Evolutionary conservation across 1,139 yeast species (phyloP).

Genomic region (Candida sojae): DNA sequence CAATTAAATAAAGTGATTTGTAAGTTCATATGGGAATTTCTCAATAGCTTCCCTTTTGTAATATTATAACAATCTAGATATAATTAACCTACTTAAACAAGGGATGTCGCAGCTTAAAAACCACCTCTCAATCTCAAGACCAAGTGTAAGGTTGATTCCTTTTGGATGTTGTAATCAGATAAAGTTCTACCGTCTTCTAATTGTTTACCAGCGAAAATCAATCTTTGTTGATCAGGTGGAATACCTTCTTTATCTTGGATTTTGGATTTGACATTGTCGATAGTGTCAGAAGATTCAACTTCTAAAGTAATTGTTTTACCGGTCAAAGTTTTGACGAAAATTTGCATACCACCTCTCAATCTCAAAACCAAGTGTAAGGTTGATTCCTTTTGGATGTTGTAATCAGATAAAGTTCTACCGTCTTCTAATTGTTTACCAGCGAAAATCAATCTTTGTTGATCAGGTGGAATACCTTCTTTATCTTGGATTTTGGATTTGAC

Average conservation of each 20-base stretch:
- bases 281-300: conserved; percentile 74
- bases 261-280: conserved; percentile 60
- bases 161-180: conserved; percentile 68
- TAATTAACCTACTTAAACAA: not conserved
- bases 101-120: conserved; percentile 12
- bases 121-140: conserved; percentile 68
- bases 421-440: conserved; percentile 67
- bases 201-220: conserved; percentile 59
- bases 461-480: conserved; percentile 56
- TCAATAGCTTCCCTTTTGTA: not conserved
- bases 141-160: conserved; percentile 69
- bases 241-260: conserved; percentile 56
- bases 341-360: conserved; percentile 72
- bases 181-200: conserved; percentile 68
- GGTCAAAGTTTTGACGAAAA: conserved; percentile 58
- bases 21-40: not conserved
- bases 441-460: conserved; percentile 56
- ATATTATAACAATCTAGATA: conserved; percentile 3
- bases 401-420: conserved; percentile 62
- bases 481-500: conserved; percentile 57
- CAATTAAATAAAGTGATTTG: too few relatives aligned
- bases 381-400: conserved; percentile 68
- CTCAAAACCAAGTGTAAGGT: conserved; percentile 58
- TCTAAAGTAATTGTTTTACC: conserved; percentile 72
- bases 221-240: conserved; percentile 54